Conservation (phyloP, 2,329 filamentous ascomycete species). For the Diaporthe citriasiana region DNA sequence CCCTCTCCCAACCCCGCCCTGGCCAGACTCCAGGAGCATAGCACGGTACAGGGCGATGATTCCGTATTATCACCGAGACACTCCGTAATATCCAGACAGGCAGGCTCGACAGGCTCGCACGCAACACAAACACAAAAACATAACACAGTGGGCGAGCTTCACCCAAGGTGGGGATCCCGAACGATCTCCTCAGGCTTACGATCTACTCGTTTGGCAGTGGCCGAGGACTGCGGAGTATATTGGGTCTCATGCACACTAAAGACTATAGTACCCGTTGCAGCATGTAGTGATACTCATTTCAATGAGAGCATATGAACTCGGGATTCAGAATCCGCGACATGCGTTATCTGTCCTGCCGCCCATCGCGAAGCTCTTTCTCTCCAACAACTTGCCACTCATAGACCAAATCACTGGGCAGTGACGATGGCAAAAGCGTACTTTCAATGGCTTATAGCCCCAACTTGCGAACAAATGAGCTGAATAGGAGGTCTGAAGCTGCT, state of each 20-base stretch:
- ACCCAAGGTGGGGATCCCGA: not conserved
- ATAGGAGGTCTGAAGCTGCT: not conserved
- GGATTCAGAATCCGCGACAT: not conserved
- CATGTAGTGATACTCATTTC: too few species aligned
- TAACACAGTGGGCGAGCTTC: not conserved
- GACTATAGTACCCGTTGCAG: not conserved
- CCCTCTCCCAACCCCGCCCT: not conserved
- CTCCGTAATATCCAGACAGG: not conserved
- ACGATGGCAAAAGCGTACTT: not conserved
- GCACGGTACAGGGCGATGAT: not conserved
- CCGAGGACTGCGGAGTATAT: not conserved
- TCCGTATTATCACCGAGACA: slow-evolving; percentile 27
- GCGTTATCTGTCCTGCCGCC: not conserved
- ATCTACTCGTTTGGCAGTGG: slow-evolving; percentile 2
- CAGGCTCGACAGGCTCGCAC: not conserved
- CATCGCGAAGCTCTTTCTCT: not conserved
- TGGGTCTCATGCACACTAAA: not conserved
- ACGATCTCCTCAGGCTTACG: slow-evolving; percentile 19
- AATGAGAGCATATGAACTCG: not conserved
- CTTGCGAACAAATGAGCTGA: not conserved
- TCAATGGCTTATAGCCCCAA: not conserved
- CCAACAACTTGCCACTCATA: not conserved
- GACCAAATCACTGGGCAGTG: not conserved
- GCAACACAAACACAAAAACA: not conserved
- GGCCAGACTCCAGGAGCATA: not conserved